Evolutionary conservation across 2,329 filamentous ascomycete genomes (phyloP).

Genomic region (Anthostomella pinea): DNA sequence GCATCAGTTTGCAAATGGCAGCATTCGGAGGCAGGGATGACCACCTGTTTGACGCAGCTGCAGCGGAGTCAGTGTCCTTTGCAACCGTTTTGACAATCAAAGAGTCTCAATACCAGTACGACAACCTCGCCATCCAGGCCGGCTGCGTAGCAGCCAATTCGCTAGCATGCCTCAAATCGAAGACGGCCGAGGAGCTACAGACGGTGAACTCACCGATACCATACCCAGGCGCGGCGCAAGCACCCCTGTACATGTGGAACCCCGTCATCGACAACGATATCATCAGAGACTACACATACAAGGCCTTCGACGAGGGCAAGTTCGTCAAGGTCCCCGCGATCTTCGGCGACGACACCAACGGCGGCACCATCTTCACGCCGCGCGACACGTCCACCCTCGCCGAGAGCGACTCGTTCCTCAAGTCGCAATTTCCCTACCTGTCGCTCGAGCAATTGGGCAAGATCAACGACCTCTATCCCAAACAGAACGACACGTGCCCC

Average conservation of each 20-base stretch:
- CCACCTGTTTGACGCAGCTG: slow-evolving; percentile 49
- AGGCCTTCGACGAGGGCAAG: slow-evolving; percentile 43
- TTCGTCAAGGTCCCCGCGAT: slow-evolving; percentile 55
- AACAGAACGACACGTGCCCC: slow-evolving; percentile 44
- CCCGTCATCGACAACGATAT: slow-evolving; percentile 55
- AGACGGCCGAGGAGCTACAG: slow-evolving; percentile 41
- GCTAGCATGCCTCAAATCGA: slow-evolving; percentile 45
- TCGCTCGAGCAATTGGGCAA: slow-evolving; percentile 45
- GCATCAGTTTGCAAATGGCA: slow-evolving; percentile 62
- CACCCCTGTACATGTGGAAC: slow-evolving; percentile 51
- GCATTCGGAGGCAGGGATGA: slow-evolving; percentile 49
- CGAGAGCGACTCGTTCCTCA: slow-evolving; percentile 54
- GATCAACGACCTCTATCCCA: slow-evolving; percentile 57
- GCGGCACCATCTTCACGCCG: slow-evolving; percentile 62
- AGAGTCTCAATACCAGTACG: slow-evolving; percentile 51
- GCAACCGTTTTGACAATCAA: slow-evolving; percentile 44
- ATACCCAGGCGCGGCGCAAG: slow-evolving; percentile 31
- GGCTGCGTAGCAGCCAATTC: slow-evolving; percentile 39
- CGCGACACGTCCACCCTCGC: slow-evolving; percentile 41
- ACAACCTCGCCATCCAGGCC: slow-evolving; percentile 43
- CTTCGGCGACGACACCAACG: slow-evolving; percentile 59
- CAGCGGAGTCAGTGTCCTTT: slow-evolving; percentile 51
- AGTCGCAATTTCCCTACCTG: slow-evolving; percentile 56
- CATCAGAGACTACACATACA: slow-evolving; percentile 49
- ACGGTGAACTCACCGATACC: slow-evolving; percentile 40